Conservation (phyloP, 1,284 basidiomycete species). For the Trichosporon ovoides region DNA sequence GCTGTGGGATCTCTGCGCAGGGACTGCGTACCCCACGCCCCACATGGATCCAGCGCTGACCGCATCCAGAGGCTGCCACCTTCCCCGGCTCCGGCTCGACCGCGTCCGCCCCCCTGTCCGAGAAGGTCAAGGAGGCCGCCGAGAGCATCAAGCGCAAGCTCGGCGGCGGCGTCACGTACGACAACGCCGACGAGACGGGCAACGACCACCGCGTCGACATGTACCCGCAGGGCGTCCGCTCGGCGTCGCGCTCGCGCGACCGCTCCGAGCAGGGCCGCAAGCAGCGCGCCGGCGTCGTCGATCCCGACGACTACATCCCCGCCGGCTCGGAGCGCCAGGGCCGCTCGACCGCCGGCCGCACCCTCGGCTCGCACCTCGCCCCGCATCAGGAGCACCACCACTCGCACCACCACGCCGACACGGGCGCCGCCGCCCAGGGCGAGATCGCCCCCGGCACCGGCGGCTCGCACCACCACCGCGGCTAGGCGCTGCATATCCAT, state of each 20-base stretch:
- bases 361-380: not conserved
- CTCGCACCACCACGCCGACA: slow-evolving; percentile 5
- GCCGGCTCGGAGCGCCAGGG: not conserved
- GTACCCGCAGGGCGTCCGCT: slow-evolving; percentile 1
- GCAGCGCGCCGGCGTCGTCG: not conserved
- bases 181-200: not conserved
- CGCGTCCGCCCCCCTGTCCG: not conserved
- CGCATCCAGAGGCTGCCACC: not conserved
- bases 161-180: not conserved
- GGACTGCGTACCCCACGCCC: too few relatives aligned
- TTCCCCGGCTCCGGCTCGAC: slow-evolving; percentile 3
- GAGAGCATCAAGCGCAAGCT: slow-evolving; percentile 4
- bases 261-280: slow-evolving; percentile 1
- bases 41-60: not conserved
- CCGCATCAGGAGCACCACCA: slow-evolving; percentile 2
- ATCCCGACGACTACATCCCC: slow-evolving; percentile 1
- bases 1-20: too few relatives aligned
- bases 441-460: not conserved
- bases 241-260: slow-evolving; percentile 3
- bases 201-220: slow-evolving; percentile 6
- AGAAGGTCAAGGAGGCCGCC: slow-evolving; percentile 4
- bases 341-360: not conserved
- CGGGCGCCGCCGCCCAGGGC: not conserved
- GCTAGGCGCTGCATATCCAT: too few relatives aligned
- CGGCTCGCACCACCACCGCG: not conserved